A percentile compares a stretch with the other conserved stretches of the same genome.
phyloP scores from a whole-genome alignment of 495 filamentous ascomycete genomes.

The Podospora fimiseda region DNA sequence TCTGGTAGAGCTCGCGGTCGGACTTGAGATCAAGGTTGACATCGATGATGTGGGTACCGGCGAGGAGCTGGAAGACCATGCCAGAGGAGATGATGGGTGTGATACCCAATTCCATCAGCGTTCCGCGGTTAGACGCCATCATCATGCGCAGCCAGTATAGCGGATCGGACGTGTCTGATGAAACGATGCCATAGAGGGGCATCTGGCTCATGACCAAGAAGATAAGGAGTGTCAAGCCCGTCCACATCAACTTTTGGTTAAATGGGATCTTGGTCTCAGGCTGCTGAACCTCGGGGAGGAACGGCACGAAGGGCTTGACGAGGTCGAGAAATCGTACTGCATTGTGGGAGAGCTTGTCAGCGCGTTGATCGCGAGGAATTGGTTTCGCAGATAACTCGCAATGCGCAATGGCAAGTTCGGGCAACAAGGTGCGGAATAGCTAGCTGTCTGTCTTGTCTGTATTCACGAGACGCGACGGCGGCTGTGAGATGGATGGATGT shows the following conservation, averaged over 20 bases:
- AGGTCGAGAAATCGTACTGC: conserved; percentile 98
- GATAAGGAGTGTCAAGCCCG: conserved; percentile 90
- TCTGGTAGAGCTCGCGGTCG: conserved; percentile 99
- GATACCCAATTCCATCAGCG: conserved; percentile 98
- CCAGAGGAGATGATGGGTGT: conserved; percentile 98
- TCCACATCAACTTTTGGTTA: conserved; percentile 99
- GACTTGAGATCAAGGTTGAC: conserved; percentile 99
- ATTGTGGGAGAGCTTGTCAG: conserved; percentile 25
- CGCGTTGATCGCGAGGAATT: conserved; percentile 9
- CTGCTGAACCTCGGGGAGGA: conserved; percentile 96
- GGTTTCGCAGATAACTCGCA: too few species aligned
- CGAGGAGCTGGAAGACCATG: conserved; percentile 99
- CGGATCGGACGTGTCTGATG: conserved; percentile 93
- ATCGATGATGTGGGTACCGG: conserved; percentile 98
- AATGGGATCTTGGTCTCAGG: conserved; percentile 96
- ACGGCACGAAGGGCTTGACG: conserved; percentile 97
- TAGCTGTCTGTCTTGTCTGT: too few species aligned
- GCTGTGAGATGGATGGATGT: conserved; percentile 12
- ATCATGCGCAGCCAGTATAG: conserved; percentile 99
- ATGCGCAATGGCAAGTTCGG: conserved; percentile 12
- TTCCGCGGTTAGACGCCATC: conserved; percentile 98
- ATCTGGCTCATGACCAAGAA: conserved; percentile 99
- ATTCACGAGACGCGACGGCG: background rate
- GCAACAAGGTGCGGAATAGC: conserved; percentile 4
- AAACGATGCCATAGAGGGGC: conserved; percentile 93